A percentile compares a stretch with the other conserved stretches of the same genome.
Evolutionary conservation across 176 grass and related monocot species (phyloP).

Genomic region (Panicum miliaceum): DNA sequence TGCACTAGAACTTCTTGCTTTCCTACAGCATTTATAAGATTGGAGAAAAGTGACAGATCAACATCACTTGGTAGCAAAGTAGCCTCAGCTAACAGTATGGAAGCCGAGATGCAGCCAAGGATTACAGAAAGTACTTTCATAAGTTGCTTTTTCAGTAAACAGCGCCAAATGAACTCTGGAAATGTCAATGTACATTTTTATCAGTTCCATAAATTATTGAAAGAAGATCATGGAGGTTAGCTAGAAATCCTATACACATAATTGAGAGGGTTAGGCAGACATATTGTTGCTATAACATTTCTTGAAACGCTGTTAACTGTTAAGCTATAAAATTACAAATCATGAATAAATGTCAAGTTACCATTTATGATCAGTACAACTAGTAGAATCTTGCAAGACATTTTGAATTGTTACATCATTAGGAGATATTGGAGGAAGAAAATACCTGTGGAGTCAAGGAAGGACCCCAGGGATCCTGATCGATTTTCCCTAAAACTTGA

Average conservation of each 20-base stretch:
- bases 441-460: constrained; percentile 73
- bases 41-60: constrained; percentile 96
- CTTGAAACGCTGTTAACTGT: neutral
- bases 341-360: constrained; percentile 12
- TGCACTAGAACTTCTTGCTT: constrained; percentile 86
- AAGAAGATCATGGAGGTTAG: constrained; percentile 1
- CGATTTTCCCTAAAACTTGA: constrained; percentile 82
- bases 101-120: constrained; percentile 81
- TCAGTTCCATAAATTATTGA: constrained; percentile 40
- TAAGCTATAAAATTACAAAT: neutral
- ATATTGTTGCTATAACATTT: neutral
- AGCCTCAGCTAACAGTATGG: constrained; percentile 94
- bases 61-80: constrained; percentile 93
- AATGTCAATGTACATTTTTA: constrained; percentile 28
- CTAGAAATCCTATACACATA: neutral
- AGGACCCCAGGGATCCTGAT: constrained; percentile 62
- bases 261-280: neutral
- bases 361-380: constrained; percentile 1
- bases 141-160: constrained; percentile 91
- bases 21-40: constrained; percentile 87
- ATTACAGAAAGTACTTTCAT: constrained; percentile 70
- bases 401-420: neutral
- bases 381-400: neutral
- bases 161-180: constrained; percentile 92
- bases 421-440: neutral